Percentiles rank a stretch among this genome's conserved stretches.
phyloP scores from a whole-genome alignment of 2,329 filamentous ascomycete genomes.

The Talaromyces sp. region DNA sequence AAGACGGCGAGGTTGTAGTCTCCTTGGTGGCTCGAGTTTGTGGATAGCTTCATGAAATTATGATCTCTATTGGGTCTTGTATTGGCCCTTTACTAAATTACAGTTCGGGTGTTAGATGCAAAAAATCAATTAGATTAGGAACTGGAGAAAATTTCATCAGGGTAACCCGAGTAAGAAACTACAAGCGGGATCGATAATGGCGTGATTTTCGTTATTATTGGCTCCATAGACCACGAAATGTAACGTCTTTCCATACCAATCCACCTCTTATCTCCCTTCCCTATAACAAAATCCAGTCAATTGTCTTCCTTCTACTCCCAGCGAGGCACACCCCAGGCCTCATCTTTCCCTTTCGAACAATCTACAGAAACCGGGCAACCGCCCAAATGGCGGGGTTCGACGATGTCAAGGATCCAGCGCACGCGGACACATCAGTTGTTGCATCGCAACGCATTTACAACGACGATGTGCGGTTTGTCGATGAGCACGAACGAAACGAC shows the following conservation, averaged over 20 bases:
- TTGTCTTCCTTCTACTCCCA: neutral
- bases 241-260: neutral
- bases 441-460: neutral
- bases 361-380: neutral
- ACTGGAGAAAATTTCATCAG: neutral
- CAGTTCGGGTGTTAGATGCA: neutral
- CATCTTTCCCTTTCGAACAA: neutral
- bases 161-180: neutral
- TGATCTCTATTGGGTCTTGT: neutral
- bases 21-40: neutral
- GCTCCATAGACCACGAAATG: neutral
- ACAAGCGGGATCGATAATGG: neutral
- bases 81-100: neutral
- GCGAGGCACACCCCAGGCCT: neutral
- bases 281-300: neutral
- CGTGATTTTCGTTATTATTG: neutral
- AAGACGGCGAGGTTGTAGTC: constrained; percentile 26
- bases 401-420: neutral
- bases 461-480: constrained; percentile 24
- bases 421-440: neutral
- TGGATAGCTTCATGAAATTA: neutral
- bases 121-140: neutral
- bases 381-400: neutral
- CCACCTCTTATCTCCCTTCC: neutral
- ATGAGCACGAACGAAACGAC: constrained; percentile 47